Conservation (phyloP, 2,329 filamentous ascomycete species). For the Neurospora crassa region DNA sequence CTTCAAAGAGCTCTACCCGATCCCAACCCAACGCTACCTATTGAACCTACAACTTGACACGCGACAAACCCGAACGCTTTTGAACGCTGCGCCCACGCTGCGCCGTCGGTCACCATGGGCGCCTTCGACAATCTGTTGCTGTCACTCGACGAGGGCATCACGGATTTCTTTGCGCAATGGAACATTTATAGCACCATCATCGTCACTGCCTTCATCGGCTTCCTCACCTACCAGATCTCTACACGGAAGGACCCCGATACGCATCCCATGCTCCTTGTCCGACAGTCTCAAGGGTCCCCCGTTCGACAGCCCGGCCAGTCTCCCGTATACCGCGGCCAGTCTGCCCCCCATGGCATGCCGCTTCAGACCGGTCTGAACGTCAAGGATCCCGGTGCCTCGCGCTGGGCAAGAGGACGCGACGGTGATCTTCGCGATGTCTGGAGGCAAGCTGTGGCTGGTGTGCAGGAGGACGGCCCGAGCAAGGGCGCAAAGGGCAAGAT, state of each 20-base stretch:
- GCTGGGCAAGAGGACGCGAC: slow-evolving; percentile 74
- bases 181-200: slow-evolving; percentile 70
- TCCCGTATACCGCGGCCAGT: slow-evolving; percentile 73
- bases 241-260: slow-evolving; percentile 74
- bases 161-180: slow-evolving; percentile 67
- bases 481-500: slow-evolving; percentile 58
- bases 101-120: slow-evolving; percentile 12
- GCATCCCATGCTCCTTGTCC: slow-evolving; percentile 81
- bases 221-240: slow-evolving; percentile 62
- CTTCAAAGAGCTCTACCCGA: not conserved
- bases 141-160: slow-evolving; percentile 62
- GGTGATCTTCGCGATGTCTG: slow-evolving; percentile 90
- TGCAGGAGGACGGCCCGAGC: slow-evolving; percentile 50
- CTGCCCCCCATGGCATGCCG: slow-evolving; percentile 76
- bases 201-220: slow-evolving; percentile 52
- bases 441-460: slow-evolving; percentile 60
- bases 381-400: slow-evolving; percentile 67
- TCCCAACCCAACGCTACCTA: not conserved
- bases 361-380: slow-evolving; percentile 71
- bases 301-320: slow-evolving; percentile 81
- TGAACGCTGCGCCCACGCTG: not conserved
- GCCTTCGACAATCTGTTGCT: slow-evolving; percentile 47
- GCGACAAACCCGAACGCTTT: not conserved
- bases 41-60: not conserved
- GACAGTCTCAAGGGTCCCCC: slow-evolving; percentile 69